Base-by-base conservation (phyloP, 2,329 filamentous ascomycete genomes). In the Phaeosphaeriaceae sp. region DNA sequence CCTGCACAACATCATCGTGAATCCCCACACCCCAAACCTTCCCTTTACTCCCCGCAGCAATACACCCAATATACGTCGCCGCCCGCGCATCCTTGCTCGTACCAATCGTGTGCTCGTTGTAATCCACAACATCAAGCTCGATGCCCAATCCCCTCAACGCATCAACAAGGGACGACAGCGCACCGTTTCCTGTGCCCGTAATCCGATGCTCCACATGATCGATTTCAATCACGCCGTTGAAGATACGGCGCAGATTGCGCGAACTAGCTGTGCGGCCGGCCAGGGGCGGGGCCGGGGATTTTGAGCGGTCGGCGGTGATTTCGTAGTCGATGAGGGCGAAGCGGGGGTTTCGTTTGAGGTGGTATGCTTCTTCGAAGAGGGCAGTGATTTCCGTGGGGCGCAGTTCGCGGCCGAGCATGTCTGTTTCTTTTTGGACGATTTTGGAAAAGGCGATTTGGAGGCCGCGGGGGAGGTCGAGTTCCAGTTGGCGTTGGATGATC, bases 51-150 rank as follows among this genome's bases (percentile, higher is more conserved):
- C 83, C 85, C 3, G 83, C 76, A 16, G 86, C 82, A 21, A 83
- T 92, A 75, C 92, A 96, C 74, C 97, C 90, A 57, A 97, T 96
- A 71, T 95, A 97, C 2, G 92, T 90, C 2, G 92, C 93, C n/a
- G 93, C 93, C 79, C 95, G 95, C 60, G 93, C 90, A 53, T 91
- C 85, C 48, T 86, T 84, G 53, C 90, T 90, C 42, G 82, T 80
- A 58, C 91, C 91, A 61, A 97, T 92, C 21, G 92, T 88, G 76
- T 97, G 93, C 75, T 97, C 94, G 79, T 95, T 96, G 80, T 97
- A 97, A 73, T 97, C 91, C 37, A 87, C 84, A 42, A 97, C 91
- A 68, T 97, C 93, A 18, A 97, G 80, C 67, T 95, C 87, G 56
- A 97, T 87, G 50, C 90, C 90, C 28, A 97, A 77, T 13, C 81